These are phyloP conservation scores for Capsicum baccatum DNA, from an alignment of 257 asterid species.

Conservation along the genomic window DNA sequence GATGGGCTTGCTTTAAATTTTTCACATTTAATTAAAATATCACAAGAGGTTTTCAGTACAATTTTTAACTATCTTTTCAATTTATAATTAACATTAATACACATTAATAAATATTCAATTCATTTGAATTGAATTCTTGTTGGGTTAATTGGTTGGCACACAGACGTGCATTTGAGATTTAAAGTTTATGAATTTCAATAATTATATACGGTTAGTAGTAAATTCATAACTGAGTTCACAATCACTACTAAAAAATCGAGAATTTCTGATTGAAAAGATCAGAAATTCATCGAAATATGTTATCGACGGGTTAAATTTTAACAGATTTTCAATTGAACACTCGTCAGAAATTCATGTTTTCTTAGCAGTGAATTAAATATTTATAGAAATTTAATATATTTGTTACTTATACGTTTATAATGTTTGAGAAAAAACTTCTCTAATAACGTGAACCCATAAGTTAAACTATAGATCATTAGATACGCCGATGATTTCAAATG, in stretches of 20 bases:
- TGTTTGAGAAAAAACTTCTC: no score
- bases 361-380: background rate
- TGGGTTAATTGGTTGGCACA: conserved; percentile 37
- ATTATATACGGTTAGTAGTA: no score
- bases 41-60: background rate
- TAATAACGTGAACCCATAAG: no score
- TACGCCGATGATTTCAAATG: no score
- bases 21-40: conserved; percentile 34
- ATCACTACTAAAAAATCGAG: background rate
- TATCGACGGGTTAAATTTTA: background rate
- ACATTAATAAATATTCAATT: background rate
- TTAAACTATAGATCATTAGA: no score
- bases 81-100: background rate
- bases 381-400: background rate
- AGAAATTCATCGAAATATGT: background rate
- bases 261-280: background rate
- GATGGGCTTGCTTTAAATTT: conserved; percentile 24
- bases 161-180: background rate
- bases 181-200: background rate
- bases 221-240: background rate
- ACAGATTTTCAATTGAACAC: accelerated
- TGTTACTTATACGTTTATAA: no score
- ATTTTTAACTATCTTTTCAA: background rate
- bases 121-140: conserved; percentile 26
- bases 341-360: background rate